phyloP scores from a whole-genome alignment of 129 eudicot genomes.

The Lactuca sativa region DNA sequence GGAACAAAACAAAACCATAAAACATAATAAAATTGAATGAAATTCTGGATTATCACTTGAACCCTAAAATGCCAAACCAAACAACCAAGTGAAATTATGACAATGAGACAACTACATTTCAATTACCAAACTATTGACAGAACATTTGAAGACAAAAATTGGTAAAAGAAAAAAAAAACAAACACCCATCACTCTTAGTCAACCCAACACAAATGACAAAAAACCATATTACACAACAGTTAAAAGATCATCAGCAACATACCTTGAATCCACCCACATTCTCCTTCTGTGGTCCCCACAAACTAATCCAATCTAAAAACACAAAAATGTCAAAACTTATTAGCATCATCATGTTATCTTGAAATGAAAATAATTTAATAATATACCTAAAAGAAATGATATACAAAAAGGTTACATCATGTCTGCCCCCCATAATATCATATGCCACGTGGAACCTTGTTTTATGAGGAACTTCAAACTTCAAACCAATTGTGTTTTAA shows the following conservation, averaged over 20 bases:
- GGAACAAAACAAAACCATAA: neutral
- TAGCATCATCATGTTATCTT: neutral
- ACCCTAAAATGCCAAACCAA: neutral
- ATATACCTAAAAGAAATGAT: constrained; percentile 39
- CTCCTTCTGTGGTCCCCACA: constrained; percentile 21
- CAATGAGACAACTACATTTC: constrained; percentile 8
- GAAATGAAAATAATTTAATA: neutral
- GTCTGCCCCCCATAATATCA: neutral
- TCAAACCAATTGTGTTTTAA: no score
- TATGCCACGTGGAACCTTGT: constrained; percentile 26
- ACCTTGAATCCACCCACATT: constrained; percentile 41
- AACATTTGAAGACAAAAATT: constrained; percentile 14
- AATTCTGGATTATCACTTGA: neutral
- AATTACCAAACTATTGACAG: constrained; percentile 30
- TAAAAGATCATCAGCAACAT: constrained; percentile 30
- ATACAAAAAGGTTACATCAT: constrained; percentile 24
- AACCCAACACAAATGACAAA: constrained; percentile 2
- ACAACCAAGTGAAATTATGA: neutral
- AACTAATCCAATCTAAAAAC: constrained; percentile 34
- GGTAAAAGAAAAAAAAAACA: constrained; percentile 15
- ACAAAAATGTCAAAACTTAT: constrained; percentile 13
- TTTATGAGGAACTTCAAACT: constrained; percentile 1
- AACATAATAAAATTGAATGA: no score
- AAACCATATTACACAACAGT: constrained; percentile 40
- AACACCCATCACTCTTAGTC: constrained; percentile 36